Evolutionary conservation across 176 grass and related monocot genomes (phyloP).

Genomic region (Cymbopogon citratus): DNA sequence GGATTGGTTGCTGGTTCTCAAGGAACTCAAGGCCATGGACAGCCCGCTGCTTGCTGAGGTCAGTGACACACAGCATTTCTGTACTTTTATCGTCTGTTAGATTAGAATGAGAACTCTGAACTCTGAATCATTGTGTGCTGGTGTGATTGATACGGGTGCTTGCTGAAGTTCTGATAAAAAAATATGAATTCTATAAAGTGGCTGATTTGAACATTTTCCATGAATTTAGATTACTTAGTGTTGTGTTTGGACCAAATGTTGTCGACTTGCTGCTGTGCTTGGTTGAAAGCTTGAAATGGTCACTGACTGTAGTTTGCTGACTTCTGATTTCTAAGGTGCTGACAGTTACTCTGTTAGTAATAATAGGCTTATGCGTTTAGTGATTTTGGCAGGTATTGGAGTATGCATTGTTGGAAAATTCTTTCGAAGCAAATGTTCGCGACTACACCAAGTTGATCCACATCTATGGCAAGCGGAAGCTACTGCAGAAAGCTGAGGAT

Average conservation of each 20-base stretch:
- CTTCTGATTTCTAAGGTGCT: not conserved
- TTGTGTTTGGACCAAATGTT: not conserved
- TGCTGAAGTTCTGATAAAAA: not conserved
- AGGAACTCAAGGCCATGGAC: constrained; percentile 59
- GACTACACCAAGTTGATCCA: constrained; percentile 87
- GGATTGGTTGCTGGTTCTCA: constrained; percentile 74
- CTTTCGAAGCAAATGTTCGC: constrained; percentile 68
- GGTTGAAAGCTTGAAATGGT: not conserved
- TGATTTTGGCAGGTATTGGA: constrained; percentile 53
- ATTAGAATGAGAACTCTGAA: too few relatives aligned
- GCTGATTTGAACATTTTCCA: not conserved
- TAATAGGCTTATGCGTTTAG: not conserved
- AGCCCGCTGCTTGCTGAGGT: constrained; percentile 60
- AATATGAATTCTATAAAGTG: not conserved
- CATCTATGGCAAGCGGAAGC: constrained; percentile 61
- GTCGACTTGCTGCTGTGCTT: not conserved
- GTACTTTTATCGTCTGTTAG: not conserved
- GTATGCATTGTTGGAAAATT: constrained; percentile 55
- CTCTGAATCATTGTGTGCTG: not conserved
- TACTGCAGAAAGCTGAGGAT: constrained; percentile 63
- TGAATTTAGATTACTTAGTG: not conserved
- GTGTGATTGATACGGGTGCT: not conserved
- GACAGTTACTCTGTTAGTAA: not conserved
- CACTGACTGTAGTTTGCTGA: not conserved
- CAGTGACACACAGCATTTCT: not conserved